Evolutionary conservation across 495 filamentous ascomycete genomes (phyloP), one percentile per base, ranked within the genome.

Genomic region (Xylaria palmicola): DNA sequence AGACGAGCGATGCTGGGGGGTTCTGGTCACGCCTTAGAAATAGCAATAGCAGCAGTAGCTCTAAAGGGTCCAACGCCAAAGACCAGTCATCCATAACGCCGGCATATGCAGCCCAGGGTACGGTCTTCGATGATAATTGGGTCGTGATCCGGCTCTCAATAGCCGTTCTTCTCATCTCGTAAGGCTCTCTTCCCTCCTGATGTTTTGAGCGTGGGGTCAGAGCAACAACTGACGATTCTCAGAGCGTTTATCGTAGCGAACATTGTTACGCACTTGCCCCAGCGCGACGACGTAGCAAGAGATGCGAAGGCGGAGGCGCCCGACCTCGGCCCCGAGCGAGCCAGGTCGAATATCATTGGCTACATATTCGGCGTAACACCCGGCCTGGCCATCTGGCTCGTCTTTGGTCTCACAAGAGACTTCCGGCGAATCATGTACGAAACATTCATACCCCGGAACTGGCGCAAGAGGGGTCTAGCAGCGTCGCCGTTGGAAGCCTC

Each of bases 361-460:
- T 68, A 68, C 37, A 66, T 64, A 13, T 63, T 48, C 17, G 66
- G 63, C 8, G 64, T 68, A 15, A 66, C 66, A 7, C 66, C 66
- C 9, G 66, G 63, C 10, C 50, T 68, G 27, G 60, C 64, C 10
- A 60, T 68, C 19, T 66, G 53, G 52, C 50, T 68, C 41, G 60
- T 68, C 5, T 68, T 68, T 27, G 66, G 66, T 32, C 60, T 65
- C 43, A 66, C 63, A 4, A 39, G 54, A 49, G 50, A 61, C 22
- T 65, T 66, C 15, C 60, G 66, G 6, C 51, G 62, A 17, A 66
- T 59, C 20, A 68, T 68, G 63, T 68, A 65, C 27, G 56, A 58
- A 19, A 68, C 56, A 0, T 62, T 65, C 37, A 10, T 65, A 15
- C 59, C 63, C 24, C 57, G 57, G 15, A 6, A 22, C 17, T 58